Base-by-base conservation (phyloP, 352 stramenopile species). In the Phytophthora meadii region DNA sequence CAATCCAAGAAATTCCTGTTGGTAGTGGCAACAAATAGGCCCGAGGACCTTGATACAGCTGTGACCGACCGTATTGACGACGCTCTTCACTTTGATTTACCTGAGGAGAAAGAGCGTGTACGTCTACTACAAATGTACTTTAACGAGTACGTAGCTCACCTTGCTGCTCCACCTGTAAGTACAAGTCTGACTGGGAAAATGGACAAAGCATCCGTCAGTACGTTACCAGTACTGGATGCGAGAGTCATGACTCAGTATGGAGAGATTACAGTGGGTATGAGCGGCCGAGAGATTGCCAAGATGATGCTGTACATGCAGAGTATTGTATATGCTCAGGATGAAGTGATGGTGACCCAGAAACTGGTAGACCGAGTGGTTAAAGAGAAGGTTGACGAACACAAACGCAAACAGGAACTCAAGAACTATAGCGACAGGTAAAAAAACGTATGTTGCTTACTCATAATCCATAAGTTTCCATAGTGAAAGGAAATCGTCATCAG, bases 261-360 rank as follows among this genome's bases (percentile, higher is more conserved):
- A 36, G 66, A 70, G 24, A 49, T 74, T n/a, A 94, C 84, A 7
- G 70, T 83, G 4, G 82, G 84, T 5, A 94, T 96, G 77, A 95
- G 85, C 54, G 89, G 89, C 4, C 83, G 89, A 17, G 89, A 97
- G 63, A 94, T 96, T 51, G 81, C 83, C 15, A 95, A 96, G 55
- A 92, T 94, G 74, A 92, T 95, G 79, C 67, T 95, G 22, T 90
- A 91, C 42, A 74, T 95, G 53, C 84, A 97, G 68, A 90, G 81
- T 54, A 88, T 92, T 32, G 86, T 90, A 54, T 93, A 91, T 40
- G 84, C 81, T 11, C 83, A 93, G 54, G 78, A 90, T 41, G 70
- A 85, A 42, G 73, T 90, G 24, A 58, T 72, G 5, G 68, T 92
- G 11, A 84, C 74, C 8, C 68, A 65, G 5, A 72, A 73, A 39